Percentiles rank a stretch among this genome's conserved stretches.
Conservation (phyloP, 2,329 filamentous ascomycete genomes). For the Penicillium sp. region DNA sequence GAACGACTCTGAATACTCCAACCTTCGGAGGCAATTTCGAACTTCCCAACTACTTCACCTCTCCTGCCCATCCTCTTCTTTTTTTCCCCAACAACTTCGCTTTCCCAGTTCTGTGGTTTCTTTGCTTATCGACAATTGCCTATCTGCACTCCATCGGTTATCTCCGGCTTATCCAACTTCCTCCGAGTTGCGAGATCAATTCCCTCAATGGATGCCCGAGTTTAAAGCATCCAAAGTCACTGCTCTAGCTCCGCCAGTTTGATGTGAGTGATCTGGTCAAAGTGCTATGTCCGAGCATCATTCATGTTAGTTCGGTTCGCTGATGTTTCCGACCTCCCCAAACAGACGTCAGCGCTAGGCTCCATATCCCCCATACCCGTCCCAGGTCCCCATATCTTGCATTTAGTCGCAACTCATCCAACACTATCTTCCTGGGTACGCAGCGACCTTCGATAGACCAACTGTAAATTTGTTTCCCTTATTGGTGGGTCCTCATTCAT, state of each 20-base stretch:
- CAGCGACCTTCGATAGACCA: constrained; percentile 2
- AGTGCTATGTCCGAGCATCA: neutral
- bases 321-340: constrained; percentile 1
- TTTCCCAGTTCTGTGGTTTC: constrained; percentile 1
- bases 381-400: constrained; percentile 21
- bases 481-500: constrained; percentile 20
- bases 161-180: constrained; percentile 29
- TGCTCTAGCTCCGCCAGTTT: constrained; percentile 5
- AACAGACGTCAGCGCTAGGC: constrained; percentile 11
- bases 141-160: constrained; percentile 31
- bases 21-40: constrained; percentile 18
- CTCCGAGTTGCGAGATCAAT: constrained; percentile 9
- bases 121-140: constrained; percentile 10
- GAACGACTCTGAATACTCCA: constrained; percentile 2
- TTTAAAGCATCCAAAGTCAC: constrained; percentile 5
- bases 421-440: neutral
- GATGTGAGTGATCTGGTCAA: constrained; percentile 5
- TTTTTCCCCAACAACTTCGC: neutral
- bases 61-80: neutral
- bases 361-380: constrained; percentile 14
- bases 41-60: constrained; percentile 12
- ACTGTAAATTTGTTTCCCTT: constrained; percentile 9
- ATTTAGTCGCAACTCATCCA: neutral
- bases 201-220: constrained; percentile 14
- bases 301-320: neutral